Evolutionary conservation across 2,329 filamentous ascomycete genomes (phyloP).

Genomic region (Colletotrichum lini): DNA sequence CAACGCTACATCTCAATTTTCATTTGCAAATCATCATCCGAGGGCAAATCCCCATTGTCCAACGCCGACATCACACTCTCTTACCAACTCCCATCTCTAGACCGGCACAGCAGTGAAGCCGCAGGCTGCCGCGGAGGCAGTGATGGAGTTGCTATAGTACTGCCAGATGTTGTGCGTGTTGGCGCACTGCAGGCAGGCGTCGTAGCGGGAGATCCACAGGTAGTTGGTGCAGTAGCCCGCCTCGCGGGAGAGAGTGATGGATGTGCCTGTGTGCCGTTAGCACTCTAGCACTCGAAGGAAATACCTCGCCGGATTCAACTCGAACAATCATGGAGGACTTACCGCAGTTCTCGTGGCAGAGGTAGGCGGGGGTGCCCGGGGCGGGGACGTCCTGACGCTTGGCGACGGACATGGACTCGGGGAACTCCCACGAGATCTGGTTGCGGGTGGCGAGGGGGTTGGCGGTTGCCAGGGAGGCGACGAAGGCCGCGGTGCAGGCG

Average conservation of each 20-base stretch:
- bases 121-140: constrained; percentile 54
- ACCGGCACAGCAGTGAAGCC: constrained; percentile 44
- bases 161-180: constrained; percentile 60
- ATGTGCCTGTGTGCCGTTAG: constrained; percentile 45
- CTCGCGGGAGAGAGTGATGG: constrained; percentile 52
- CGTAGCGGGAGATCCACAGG: constrained; percentile 42
- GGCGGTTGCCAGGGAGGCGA: constrained; percentile 47
- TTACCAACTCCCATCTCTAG: not conserved
- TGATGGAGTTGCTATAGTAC: constrained; percentile 57
- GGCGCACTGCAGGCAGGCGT: constrained; percentile 62
- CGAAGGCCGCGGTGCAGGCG: constrained; percentile 47
- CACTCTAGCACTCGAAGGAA: not conserved
- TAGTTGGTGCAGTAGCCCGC: constrained; percentile 52
- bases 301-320: not conserved
- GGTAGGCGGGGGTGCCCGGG: constrained; percentile 49
- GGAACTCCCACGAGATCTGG: constrained; percentile 47
- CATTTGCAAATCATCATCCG: no score
- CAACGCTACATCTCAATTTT: no score
- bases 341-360: constrained; percentile 68
- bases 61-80: not conserved
- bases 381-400: constrained; percentile 57
- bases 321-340: constrained; percentile 41
- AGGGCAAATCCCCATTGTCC: no score
- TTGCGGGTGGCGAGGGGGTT: constrained; percentile 33
- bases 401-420: constrained; percentile 51